These are phyloP conservation scores for Erysimum cheiranthoides DNA, from an alignment of 345 rosid species.

Conservation along the genomic window DNA sequence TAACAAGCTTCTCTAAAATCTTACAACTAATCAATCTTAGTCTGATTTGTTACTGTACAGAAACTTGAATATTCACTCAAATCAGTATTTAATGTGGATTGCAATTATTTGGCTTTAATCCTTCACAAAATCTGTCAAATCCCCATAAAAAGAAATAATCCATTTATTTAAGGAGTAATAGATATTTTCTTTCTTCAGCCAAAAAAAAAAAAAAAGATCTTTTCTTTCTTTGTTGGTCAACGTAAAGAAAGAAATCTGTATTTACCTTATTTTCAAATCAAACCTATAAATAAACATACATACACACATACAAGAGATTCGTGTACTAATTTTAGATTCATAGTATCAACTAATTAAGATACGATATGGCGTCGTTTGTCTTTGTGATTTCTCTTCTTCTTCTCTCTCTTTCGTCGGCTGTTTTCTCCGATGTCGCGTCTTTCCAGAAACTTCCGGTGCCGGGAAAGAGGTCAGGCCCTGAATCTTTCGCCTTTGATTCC, in stretches of 20 bases:
- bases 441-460: slow-evolving; percentile 41
- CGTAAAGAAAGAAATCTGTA: slow-evolving; percentile 5
- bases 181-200: neutral
- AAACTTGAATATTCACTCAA: neutral
- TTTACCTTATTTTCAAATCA: neutral
- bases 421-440: slow-evolving; percentile 24
- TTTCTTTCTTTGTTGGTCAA: slow-evolving; percentile 1
- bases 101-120: neutral
- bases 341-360: neutral
- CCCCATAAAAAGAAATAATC: neutral
- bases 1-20: neutral
- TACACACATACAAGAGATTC: neutral
- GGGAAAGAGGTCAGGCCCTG: slow-evolving; percentile 44
- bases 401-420: slow-evolving; percentile 37
- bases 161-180: neutral
- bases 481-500: slow-evolving; percentile 43
- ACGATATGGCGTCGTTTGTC: slow-evolving; percentile 29
- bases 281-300: slow-evolving; percentile 8
- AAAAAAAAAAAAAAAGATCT: too few relatives aligned
- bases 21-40: neutral
- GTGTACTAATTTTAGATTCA: neutral
- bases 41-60: neutral
- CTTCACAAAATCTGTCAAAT: slow-evolving; percentile 4
- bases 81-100: slow-evolving; percentile 3
- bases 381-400: slow-evolving; percentile 34